Base-by-base conservation (phyloP, 169 alveolate species). In the Fabrea salina region DNA sequence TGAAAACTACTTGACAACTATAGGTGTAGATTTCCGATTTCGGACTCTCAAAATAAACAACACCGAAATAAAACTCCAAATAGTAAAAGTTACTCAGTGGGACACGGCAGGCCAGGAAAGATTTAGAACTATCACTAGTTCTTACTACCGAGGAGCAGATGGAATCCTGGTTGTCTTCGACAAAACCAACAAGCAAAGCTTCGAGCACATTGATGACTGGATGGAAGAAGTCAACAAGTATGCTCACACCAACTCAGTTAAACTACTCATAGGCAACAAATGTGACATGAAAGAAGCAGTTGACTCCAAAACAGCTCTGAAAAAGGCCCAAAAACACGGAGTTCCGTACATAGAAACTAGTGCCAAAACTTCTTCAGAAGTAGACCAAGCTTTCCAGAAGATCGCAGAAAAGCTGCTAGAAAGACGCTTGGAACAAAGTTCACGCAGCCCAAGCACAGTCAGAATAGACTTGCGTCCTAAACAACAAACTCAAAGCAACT, bases 1-100 rank as follows among this genome's bases (percentile, higher is more conserved):
- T 19, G 98, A 94, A 67, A 93, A 94, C 85, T 93, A 91, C 92
- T 91, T 93, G 91, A 91, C 96, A 56, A 95, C 98, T 78, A 95
- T 95, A 72, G 98, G 98, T 39, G 98, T 95, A 30, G 98, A 95
- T 77, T 95, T 95, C 82, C 6, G 7, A 8, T 4, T 70, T 44
- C 80, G 87, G 74, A 77, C 84, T 3, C 39, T 86, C 30, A 78
- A 77, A 53, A 84, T 86, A 22, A 91, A 89, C 57, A 82, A 85
- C 16, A 68, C 70, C 40, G 57, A 77, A 44, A 74, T 86, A 7
- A 84, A 84, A 70, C 83, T 89, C 6, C 77, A 89, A 82, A 84
- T 89, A 25, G 79, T 70, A 70, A 43, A 16, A 25, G 13, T 47
- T 7, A 70, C 16, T 19, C 7, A 70, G 54, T 89, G 94, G 92